These are phyloP conservation scores for Cyanodermella asteris DNA, from an alignment of 2,329 filamentous ascomycete genomes.

Conservation along the genomic window DNA sequence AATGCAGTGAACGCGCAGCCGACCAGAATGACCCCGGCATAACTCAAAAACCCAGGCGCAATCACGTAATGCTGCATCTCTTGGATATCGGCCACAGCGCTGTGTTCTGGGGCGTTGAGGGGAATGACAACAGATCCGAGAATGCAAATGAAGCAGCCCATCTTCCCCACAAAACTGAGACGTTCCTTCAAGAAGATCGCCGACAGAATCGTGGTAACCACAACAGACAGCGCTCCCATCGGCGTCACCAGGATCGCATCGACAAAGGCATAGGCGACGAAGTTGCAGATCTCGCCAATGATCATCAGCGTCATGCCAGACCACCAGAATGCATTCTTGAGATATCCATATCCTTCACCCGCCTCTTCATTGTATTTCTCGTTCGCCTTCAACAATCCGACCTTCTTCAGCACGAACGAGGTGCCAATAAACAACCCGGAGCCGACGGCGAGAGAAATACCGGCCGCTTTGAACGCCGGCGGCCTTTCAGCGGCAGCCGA, in stretches of 20 bases:
- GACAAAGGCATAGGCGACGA: conserved; percentile 89
- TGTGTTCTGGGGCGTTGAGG: conserved; percentile 73
- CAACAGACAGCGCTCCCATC: conserved; percentile 73
- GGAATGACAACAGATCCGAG: conserved; percentile 84
- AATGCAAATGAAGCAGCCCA: conserved; percentile 88
- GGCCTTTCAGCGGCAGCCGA: no score
- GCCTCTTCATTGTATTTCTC: conserved; percentile 91
- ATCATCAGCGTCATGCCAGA: conserved; percentile 92
- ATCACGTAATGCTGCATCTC: conserved; percentile 81
- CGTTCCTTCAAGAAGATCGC: conserved; percentile 92
- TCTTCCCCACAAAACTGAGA: conserved; percentile 84
- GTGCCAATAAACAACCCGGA: conserved; percentile 85
- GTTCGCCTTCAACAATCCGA: conserved; percentile 76
- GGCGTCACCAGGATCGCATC: conserved; percentile 91
- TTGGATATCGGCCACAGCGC: conserved; percentile 69
- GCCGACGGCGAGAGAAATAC: conserved; percentile 62
- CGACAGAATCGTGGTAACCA: conserved; percentile 74
- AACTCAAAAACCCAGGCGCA: conserved; percentile 64
- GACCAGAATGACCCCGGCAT: conserved; percentile 61
- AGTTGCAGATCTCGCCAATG: conserved; percentile 87
- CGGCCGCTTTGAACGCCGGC: conserved; percentile 58
- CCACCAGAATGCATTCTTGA: conserved; percentile 95
- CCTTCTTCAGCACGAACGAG: conserved; percentile 91
- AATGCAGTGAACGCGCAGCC: conserved; percentile 50
- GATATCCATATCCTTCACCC: conserved; percentile 88